Evolutionary conservation across 2,329 filamentous ascomycete species (phyloP), one percentile per base, ranked within the genome.

Genomic region (Penicillium freii): DNA sequence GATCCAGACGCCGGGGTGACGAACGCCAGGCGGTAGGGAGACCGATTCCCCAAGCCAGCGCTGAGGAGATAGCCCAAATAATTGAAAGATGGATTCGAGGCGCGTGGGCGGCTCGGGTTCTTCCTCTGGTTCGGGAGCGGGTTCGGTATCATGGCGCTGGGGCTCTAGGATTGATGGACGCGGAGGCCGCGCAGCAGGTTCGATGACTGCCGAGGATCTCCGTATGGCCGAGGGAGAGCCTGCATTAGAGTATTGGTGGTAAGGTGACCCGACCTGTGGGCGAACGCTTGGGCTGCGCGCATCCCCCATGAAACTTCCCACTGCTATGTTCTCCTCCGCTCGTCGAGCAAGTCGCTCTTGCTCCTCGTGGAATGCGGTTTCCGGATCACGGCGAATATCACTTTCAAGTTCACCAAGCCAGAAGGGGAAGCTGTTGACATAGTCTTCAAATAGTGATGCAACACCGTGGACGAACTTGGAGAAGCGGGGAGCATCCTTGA

Each of bases 401-500:
- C 85, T 90, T 71, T 97, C 93, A 43, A 97, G 82, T 61, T 96
- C 90, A 67, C 88, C 88, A 34, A 97, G 84, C 94, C 94, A 99
- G 79, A 97, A 97, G 15, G 94, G 94, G 69, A 97, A 87, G 61
- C 86, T 92, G 77, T 97, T 97, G 73, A 99, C 92, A 69, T 96
- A 86, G 74, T 99, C 91, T 69, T 97, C 94, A 66, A 97, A 97
- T 2, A 99, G 82, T 39, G 88, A 87, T 8, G 93, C 92, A 5
- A 95, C 87, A 60, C 94, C 94, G 68, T 99, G 93, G 2, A 96
- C 89, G 67, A 97, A 99, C 74, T 99, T 99, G 68, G 92, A 97
- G 78, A 99, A 99, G 50, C 89, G 86, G 1, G 92, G 91, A 0
- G 90, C 87, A 45, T 92, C 87, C 71, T 96, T 92, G 62, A 99